These are phyloP conservation scores for Candida takata DNA, from an alignment of 805 yeast genomes.

Conservation along the genomic window DNA sequence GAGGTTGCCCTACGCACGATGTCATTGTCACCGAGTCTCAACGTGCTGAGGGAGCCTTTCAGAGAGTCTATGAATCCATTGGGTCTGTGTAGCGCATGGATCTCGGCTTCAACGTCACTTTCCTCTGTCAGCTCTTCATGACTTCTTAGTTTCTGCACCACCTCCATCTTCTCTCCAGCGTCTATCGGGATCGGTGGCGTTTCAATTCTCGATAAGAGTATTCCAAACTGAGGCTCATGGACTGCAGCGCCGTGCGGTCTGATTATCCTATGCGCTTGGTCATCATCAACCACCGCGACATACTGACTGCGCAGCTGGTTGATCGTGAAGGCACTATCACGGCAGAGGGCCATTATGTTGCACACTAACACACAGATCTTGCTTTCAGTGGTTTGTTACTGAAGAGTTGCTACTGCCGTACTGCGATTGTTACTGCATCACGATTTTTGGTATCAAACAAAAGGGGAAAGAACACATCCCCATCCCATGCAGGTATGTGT, in stretches of 20 bases:
- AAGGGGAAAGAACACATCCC: too few species aligned
- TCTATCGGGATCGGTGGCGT: slow-evolving; percentile 27
- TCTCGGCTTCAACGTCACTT: slow-evolving; percentile 7
- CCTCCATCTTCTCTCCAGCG: slow-evolving; percentile 17
- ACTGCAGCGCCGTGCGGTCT: slow-evolving; percentile 10
- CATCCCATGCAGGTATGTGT: too few species aligned
- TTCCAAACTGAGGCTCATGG: slow-evolving; percentile 6
- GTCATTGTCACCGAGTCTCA: slow-evolving; percentile 4
- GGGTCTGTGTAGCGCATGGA: slow-evolving; percentile 1
- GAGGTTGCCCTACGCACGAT: slow-evolving; percentile 5
- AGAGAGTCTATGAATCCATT: slow-evolving; percentile 10
- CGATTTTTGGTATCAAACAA: too few species aligned
- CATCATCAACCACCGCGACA: slow-evolving; percentile 15
- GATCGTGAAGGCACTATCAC: slow-evolving; percentile 7
- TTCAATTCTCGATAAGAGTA: slow-evolving; percentile 15
- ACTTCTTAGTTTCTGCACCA: slow-evolving; percentile 5
- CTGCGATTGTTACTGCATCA: too few species aligned
- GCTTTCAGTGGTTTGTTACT: too few species aligned
- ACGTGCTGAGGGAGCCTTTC: slow-evolving; percentile 10
- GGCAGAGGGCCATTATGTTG: slow-evolving; percentile 15
- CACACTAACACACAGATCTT: too few species aligned
- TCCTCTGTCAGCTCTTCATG: slow-evolving; percentile 7
- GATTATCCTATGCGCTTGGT: slow-evolving; percentile 20
- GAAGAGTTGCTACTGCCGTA: too few species aligned
- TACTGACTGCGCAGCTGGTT: slow-evolving; percentile 20